These are phyloP conservation scores for Cichorium intybus DNA, from an alignment of 140 eudicot genomes.

Conservation along the genomic window DNA sequence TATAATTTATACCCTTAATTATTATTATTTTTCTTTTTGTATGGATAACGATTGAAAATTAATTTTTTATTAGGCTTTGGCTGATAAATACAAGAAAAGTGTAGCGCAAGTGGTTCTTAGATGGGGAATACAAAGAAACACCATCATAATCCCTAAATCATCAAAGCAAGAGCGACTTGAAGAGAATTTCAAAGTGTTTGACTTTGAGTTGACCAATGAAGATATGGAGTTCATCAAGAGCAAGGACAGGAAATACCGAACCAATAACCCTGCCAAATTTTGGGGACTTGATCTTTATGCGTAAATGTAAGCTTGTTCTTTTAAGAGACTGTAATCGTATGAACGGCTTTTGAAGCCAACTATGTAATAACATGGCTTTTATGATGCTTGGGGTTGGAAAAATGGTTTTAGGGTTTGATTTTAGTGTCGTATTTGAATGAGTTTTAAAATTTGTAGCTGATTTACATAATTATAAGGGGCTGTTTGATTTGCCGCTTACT, in stretches of 20 bases:
- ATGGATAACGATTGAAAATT: too few relatives aligned
- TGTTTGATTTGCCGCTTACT: too few relatives aligned
- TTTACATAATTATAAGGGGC: not conserved
- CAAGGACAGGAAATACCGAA: conserved; percentile 68
- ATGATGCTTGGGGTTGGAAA: conserved; percentile 1
- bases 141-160: conserved; percentile 80
- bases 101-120: conserved; percentile 79
- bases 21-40: not conserved
- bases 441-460: not conserved
- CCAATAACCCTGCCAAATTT: conserved; percentile 79
- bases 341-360: not conserved
- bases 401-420: not conserved
- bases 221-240: conserved; percentile 77
- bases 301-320: conserved; percentile 18
- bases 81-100: conserved; percentile 73
- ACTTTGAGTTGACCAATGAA: conserved; percentile 72
- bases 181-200: conserved; percentile 67
- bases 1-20: too few relatives aligned
- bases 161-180: conserved; percentile 69
- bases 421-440: not conserved
- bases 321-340: not conserved
- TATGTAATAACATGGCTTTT: not conserved
- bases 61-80: conserved; percentile 63
- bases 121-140: conserved; percentile 89
- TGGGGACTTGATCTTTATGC: conserved; percentile 91